These are phyloP conservation scores for Xylaria sp. DNA, from an alignment of 2,329 filamentous ascomycete genomes.

Conservation along the genomic window DNA sequence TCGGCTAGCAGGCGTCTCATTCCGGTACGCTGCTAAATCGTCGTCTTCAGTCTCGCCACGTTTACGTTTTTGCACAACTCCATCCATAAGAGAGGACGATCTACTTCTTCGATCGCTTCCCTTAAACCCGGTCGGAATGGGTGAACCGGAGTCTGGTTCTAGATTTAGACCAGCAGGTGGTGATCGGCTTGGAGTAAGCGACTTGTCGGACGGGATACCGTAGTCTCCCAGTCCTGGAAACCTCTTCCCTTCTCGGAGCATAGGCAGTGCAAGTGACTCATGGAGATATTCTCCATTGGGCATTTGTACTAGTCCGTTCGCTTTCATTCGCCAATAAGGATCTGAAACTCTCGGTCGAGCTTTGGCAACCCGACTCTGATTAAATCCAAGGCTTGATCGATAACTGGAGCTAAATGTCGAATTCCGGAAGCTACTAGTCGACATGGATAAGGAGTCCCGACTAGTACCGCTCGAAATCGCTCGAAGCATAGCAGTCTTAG, in stretches of 20 bases:
- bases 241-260: slow-evolving; percentile 55
- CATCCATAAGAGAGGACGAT: slow-evolving; percentile 39
- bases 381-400: slow-evolving; percentile 49
- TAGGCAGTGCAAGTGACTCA: slow-evolving; percentile 60
- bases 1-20: slow-evolving; percentile 37
- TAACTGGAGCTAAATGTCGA: slow-evolving; percentile 51
- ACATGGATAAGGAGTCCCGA: slow-evolving; percentile 46
- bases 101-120: slow-evolving; percentile 33
- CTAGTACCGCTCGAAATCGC: slow-evolving; percentile 42
- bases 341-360: slow-evolving; percentile 45
- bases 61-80: slow-evolving; percentile 43
- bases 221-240: slow-evolving; percentile 53
- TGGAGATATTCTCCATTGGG: slow-evolving; percentile 64
- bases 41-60: slow-evolving; percentile 40
- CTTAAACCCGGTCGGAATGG: slow-evolving; percentile 6
- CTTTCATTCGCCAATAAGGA: slow-evolving; percentile 53
- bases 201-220: slow-evolving; percentile 45
- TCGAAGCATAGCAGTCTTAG: slow-evolving; percentile 48
- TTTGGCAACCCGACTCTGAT: slow-evolving; percentile 49
- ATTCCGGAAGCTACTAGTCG: slow-evolving; percentile 47
- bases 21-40: slow-evolving; percentile 40
- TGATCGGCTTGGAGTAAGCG: slow-evolving; percentile 39
- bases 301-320: slow-evolving; percentile 59
- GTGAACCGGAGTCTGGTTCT: slow-evolving; percentile 14
- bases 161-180: slow-evolving; percentile 24